Conservation (phyloP, 768 basidiomycete genomes). For the Psilocybe azurescens region DNA sequence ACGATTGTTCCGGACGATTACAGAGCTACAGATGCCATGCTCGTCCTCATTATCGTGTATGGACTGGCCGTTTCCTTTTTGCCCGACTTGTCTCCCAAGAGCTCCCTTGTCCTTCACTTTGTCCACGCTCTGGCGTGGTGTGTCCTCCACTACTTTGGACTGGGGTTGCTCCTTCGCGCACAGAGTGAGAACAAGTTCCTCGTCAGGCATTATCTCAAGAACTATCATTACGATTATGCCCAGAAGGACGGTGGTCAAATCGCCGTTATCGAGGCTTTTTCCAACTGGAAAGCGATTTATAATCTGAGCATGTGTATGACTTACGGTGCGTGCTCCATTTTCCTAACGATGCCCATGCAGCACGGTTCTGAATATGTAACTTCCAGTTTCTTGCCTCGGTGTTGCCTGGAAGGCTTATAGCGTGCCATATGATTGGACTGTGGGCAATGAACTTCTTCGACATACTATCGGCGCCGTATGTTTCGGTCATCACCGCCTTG, state of each 20-base stretch:
- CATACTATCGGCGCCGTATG: slow-evolving; percentile 89
- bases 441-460: slow-evolving; percentile 84
- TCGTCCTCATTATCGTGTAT: slow-evolving; percentile 78
- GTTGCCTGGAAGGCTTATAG: slow-evolving; percentile 92
- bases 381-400: slow-evolving; percentile 79
- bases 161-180: slow-evolving; percentile 82
- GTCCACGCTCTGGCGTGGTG: slow-evolving; percentile 87
- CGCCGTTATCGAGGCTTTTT: slow-evolving; percentile 92
- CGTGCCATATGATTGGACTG: slow-evolving; percentile 83
- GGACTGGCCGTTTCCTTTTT: slow-evolving; percentile 61
- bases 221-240: slow-evolving; percentile 82
- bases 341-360: not conserved
- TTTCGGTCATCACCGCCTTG: slow-evolving; percentile 12
- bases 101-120: slow-evolving; percentile 72
- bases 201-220: slow-evolving; percentile 92
- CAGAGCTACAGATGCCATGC: slow-evolving; percentile 86
- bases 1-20: slow-evolving; percentile 15
- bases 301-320: slow-evolving; percentile 96
- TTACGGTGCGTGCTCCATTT: slow-evolving; percentile 60
- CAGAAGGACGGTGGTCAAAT: slow-evolving; percentile 66
- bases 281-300: slow-evolving; percentile 93
- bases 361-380: slow-evolving; percentile 10
- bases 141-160: slow-evolving; percentile 84
- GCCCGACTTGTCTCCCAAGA: slow-evolving; percentile 54
- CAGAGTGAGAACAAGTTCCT: slow-evolving; percentile 89